Evolutionary conservation across 2,329 filamentous ascomycete genomes (phyloP).

Genomic region (Pseudocercospora musae): DNA sequence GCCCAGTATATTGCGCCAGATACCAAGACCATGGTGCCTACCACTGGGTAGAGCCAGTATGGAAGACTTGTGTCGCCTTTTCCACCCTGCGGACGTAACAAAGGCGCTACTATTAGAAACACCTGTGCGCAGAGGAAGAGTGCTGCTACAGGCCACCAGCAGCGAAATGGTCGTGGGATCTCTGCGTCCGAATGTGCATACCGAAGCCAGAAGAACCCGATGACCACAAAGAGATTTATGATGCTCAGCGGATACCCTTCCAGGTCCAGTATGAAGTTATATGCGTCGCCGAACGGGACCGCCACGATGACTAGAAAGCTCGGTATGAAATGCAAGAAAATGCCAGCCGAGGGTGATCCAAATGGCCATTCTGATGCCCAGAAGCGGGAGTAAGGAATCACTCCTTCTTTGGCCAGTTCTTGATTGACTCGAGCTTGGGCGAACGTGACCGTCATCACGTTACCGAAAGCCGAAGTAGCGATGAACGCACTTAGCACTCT

Average conservation of each 20-base stretch:
- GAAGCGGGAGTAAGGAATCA: constrained; percentile 56
- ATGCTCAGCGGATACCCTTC: constrained; percentile 66
- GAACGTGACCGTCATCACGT: constrained; percentile 55
- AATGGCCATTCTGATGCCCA: constrained; percentile 64
- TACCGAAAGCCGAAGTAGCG: constrained; percentile 57
- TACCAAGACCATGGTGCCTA: constrained; percentile 40
- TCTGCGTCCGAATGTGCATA: constrained; percentile 51
- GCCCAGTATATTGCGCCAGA: constrained; percentile 11
- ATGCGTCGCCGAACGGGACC: constrained; percentile 61
- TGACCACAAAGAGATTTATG: constrained; percentile 55
- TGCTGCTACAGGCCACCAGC: constrained; percentile 59
- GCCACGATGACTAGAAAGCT: constrained; percentile 60
- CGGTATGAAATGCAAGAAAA: constrained; percentile 55
- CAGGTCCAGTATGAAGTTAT: constrained; percentile 64
- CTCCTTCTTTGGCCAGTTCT: constrained; percentile 60
- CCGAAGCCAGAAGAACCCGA: constrained; percentile 61
- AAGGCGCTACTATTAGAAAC: constrained; percentile 44
- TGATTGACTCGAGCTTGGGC: constrained; percentile 56
- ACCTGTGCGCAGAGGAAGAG: constrained; percentile 38
- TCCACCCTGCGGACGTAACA: constrained; percentile 41
- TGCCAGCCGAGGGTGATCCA: constrained; percentile 57
- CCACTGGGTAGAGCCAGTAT: constrained; percentile 45
- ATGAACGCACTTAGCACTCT: constrained; percentile 57
- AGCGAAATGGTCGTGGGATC: constrained; percentile 61
- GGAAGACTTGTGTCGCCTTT: constrained; percentile 43